A percentile compares a stretch with the other conserved stretches of the same genome.
These are phyloP conservation scores for Zoysia pacifica DNA, from an alignment of 176 grass and related monocot genomes.

Conservation along the genomic window DNA sequence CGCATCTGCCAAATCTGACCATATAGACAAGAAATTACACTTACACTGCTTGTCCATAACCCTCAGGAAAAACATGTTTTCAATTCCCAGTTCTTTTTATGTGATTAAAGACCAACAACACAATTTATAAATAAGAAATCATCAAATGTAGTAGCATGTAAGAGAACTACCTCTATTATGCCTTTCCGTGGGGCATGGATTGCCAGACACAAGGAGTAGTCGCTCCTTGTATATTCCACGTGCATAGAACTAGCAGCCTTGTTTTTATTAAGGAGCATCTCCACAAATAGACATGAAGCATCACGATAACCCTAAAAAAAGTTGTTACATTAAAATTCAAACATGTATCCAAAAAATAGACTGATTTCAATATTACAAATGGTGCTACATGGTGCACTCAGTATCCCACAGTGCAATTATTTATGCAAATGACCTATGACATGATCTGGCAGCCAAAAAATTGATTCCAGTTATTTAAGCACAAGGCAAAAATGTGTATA, in stretches of 20 bases:
- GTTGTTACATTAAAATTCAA: constrained; percentile 15
- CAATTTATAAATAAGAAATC: background rate
- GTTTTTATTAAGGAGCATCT: constrained; percentile 77
- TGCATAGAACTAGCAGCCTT: constrained; percentile 58
- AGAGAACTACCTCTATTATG: constrained; percentile 78
- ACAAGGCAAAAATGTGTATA: constrained; percentile 6
- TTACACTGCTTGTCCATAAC: background rate
- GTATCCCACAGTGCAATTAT: background rate
- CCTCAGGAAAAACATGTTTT: constrained; percentile 4
- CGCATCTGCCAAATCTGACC: constrained; percentile 96
- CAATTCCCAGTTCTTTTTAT: background rate
- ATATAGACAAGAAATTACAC: background rate
- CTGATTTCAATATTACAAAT: background rate
- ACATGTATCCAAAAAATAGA: background rate
- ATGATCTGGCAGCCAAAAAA: background rate
- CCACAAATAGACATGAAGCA: constrained; percentile 92
- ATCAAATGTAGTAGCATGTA: background rate
- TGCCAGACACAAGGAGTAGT: constrained; percentile 93
- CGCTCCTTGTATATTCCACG: constrained; percentile 65
- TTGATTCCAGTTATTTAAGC: background rate
- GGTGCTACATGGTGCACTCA: background rate
- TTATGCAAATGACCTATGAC: background rate
- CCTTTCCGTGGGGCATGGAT: constrained; percentile 95
- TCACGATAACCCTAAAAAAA: constrained; percentile 85
- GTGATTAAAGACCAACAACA: background rate